Percentiles rank a stretch among this genome's conserved stretches.
phyloP scores from a whole-genome alignment of 768 basidiomycete species.

The Polyporus arcularius region DNA sequence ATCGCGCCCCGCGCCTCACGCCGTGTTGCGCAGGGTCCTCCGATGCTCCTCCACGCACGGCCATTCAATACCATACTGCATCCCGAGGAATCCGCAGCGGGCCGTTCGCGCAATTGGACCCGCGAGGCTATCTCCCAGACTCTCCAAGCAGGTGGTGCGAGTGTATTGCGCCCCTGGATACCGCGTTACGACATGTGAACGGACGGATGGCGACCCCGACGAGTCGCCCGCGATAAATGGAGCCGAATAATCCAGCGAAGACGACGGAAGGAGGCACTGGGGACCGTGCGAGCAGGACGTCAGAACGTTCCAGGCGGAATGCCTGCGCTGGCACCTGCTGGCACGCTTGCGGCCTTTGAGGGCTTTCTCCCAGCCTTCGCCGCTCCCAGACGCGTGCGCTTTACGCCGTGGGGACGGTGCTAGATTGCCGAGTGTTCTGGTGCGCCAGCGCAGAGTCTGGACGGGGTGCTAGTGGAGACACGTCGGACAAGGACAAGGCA shows the following conservation, averaged over 20 bases:
- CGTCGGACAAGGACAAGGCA: neutral
- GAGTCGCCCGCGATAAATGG: slow-evolving; percentile 1
- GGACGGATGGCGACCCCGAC: neutral
- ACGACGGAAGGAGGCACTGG: neutral
- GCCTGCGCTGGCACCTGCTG: neutral
- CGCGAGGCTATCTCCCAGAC: neutral
- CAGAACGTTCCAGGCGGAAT: slow-evolving; percentile 14
- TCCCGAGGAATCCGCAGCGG: too few relatives aligned
- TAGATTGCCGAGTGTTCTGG: neutral
- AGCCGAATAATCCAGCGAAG: slow-evolving; percentile 8
- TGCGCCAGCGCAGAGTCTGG: neutral
- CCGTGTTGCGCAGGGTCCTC: neutral
- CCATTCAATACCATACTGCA: neutral
- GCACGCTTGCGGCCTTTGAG: slow-evolving; percentile 8
- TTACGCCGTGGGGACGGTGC: neutral
- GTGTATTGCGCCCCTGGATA: slow-evolving; percentile 5
- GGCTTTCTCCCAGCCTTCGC: neutral
- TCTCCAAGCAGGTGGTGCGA: neutral
- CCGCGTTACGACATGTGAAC: slow-evolving; percentile 7
- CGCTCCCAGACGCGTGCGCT: neutral
- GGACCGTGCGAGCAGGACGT: slow-evolving; percentile 1
- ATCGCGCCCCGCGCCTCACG: neutral
- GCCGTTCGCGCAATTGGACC: neutral
- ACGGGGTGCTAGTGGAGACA: neutral
- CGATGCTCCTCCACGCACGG: too few relatives aligned